Conservation (phyloP, 2,329 filamentous ascomycete genomes). For the Arachnopeziza araneosa region DNA sequence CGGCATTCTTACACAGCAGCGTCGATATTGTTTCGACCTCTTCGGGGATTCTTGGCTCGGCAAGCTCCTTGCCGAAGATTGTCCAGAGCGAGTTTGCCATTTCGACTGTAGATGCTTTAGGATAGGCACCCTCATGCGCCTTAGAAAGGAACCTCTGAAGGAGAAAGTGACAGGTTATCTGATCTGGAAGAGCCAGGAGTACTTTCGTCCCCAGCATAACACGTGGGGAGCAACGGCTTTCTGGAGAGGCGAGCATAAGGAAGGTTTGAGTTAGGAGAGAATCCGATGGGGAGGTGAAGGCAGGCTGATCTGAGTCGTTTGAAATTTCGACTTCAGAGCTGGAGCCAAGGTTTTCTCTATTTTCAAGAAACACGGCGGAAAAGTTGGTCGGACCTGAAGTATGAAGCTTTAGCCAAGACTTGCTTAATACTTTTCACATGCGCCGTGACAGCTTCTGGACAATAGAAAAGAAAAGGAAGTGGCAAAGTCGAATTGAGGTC, state of each 20-base stretch:
- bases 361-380: constrained; percentile 29
- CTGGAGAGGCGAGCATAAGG: constrained; percentile 22
- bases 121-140: constrained; percentile 12
- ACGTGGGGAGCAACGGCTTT: constrained; percentile 18
- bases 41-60: constrained; percentile 18
- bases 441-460: background rate
- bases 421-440: background rate
- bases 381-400: constrained; percentile 27
- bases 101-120: constrained; percentile 12
- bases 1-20: constrained; percentile 27
- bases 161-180: constrained; percentile 23
- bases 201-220: constrained; percentile 24
- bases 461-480: background rate
- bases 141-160: constrained; percentile 22
- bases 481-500: background rate
- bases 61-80: constrained; percentile 17
- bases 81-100: constrained; percentile 22
- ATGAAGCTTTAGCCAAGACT: background rate
- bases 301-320: constrained; percentile 16
- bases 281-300: constrained; percentile 15
- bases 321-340: constrained; percentile 23
- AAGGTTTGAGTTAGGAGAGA: constrained; percentile 26
- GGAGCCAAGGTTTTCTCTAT: constrained; percentile 20
- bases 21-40: constrained; percentile 22
- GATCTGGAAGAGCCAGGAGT: constrained; percentile 22